Base-by-base conservation (phyloP, 176 grass and related monocot genomes). In the Triticum urartu region DNA sequence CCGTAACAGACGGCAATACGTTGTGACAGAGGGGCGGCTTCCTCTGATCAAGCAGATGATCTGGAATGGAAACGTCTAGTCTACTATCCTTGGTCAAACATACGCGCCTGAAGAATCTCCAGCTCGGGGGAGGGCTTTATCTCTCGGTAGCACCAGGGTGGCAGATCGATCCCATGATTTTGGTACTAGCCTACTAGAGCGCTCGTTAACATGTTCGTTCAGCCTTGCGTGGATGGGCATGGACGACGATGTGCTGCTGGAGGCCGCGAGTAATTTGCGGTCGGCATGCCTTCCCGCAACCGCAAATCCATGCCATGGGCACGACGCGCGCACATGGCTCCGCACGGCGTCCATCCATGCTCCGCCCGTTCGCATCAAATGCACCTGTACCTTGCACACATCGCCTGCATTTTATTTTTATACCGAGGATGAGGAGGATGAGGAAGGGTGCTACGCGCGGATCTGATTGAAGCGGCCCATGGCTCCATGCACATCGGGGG, bases 261-360 rank as follows among this genome's bases (percentile, higher is more conserved):
- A 64, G 36, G 2, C 21, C 9, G 35, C 35, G 56, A 84, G 70
- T 64, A 65, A 76, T 76, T 65, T 36, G 26, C 83, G 59, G 59
- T 21, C 17, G 28, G 17, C 58, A 48, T 17, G 24, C n/a, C 26
- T 26, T 26, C 26, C 26, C 5, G 75, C 17, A 24, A 32, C 48
- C 4, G 42, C 69, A 22, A n/a, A 5, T 24, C 69, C 59, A 4
- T 9, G 66, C 5, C 3, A 10, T 0, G 63, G 63, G 67, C 48
- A 70, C 18, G 36, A 45, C 6, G 5, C 77, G 39, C 6, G 5
- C 77, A 86, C 88, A 81, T 89, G 69, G 83, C 10, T 35, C 76
- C 42, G 42, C 42, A 11, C 42, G 42, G 42, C 42, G 42, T 43
- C 42, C 28, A 5, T 22, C 24, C 62, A 33, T 30, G 75, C 58